phyloP scores from a whole-genome alignment of 805 yeast species.

The Kodamaea fukazawae region DNA sequence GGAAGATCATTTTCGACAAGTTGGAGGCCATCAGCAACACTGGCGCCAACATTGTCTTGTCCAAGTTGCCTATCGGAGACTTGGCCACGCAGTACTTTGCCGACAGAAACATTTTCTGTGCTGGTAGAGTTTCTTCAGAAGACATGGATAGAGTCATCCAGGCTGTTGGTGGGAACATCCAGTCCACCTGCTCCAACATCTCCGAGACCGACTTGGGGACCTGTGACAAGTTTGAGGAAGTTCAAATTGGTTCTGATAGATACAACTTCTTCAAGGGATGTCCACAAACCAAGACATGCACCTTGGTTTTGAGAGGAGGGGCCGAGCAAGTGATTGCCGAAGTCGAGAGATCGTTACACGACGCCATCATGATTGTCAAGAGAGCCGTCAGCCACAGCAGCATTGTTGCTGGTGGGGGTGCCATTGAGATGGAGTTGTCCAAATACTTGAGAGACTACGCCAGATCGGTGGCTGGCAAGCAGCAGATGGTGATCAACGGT shows the following conservation, averaged over 20 bases:
- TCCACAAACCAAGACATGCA: slow-evolving; percentile 89
- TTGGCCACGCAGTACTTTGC: slow-evolving; percentile 99
- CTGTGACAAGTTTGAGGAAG: slow-evolving; percentile 84
- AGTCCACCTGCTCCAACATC: slow-evolving; percentile 71
- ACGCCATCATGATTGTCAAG: slow-evolving; percentile 97
- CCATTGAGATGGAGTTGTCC: slow-evolving; percentile 96
- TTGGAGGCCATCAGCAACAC: slow-evolving; percentile 76
- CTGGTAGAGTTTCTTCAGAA: slow-evolving; percentile 86
- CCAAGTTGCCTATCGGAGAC: slow-evolving; percentile 96
- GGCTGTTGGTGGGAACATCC: slow-evolving; percentile 92
- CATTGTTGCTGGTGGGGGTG: slow-evolving; percentile 99
- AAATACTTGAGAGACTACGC: slow-evolving; percentile 84
- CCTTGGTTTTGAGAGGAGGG: slow-evolving; percentile 92
- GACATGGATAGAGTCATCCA: slow-evolving; percentile 90
- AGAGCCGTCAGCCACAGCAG: slow-evolving; percentile 84
- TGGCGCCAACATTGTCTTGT: slow-evolving; percentile 90
- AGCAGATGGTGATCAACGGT: slow-evolving; percentile 87
- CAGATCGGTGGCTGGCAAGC: slow-evolving; percentile 89
- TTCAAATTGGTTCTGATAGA: slow-evolving; percentile 94
- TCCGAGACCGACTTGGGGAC: slow-evolving; percentile 70
- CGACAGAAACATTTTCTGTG: slow-evolving; percentile 93
- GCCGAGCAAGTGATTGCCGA: slow-evolving; percentile 98
- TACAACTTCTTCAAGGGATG: slow-evolving; percentile 92
- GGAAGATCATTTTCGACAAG: slow-evolving; percentile 89
- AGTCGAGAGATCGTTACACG: slow-evolving; percentile 95